Evolutionary conservation across 2,329 filamentous ascomycete species (phyloP).

Genomic region (Septoria linicola): DNA sequence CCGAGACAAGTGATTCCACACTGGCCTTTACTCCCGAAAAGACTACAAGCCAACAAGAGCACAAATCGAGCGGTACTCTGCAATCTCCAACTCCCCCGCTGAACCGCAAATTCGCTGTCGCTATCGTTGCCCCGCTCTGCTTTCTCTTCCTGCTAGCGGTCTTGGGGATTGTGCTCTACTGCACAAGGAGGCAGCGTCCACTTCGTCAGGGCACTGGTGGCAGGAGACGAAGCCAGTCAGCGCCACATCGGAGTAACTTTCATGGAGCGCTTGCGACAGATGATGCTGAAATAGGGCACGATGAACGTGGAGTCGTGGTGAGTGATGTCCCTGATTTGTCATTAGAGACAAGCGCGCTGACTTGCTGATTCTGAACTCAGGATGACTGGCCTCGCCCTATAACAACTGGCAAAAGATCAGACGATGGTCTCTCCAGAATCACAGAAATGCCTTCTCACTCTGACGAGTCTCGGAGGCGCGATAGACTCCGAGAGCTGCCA

Average conservation of each 20-base stretch:
- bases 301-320: not conserved
- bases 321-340: too few species aligned
- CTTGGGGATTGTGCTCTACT: slow-evolving; percentile 8
- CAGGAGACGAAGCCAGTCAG: slow-evolving; percentile 1
- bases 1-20: too few species aligned
- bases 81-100: not conserved
- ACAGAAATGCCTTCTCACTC: slow-evolving; percentile 8
- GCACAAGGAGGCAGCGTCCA: slow-evolving; percentile 8
- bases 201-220: not conserved
- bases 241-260: not conserved
- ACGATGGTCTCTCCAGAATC: slow-evolving; percentile 3
- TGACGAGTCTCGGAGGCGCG: not conserved
- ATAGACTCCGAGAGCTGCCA: not conserved
- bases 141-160: slow-evolving; percentile 12
- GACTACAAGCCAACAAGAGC: too few species aligned
- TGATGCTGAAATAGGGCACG: not conserved
- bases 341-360: too few species aligned
- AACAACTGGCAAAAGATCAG: not conserved
- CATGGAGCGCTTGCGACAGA: not conserved
- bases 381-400: not conserved
- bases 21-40: not conserved
- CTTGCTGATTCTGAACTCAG: not conserved
- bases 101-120: slow-evolving; percentile 12
- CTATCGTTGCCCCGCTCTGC: slow-evolving; percentile 13
- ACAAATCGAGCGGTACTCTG: not conserved